A percentile compares a stretch with the other conserved stretches of the same genome.
Conservation (phyloP, 129 eudicot genomes). For the Flaveria trinervia region DNA sequence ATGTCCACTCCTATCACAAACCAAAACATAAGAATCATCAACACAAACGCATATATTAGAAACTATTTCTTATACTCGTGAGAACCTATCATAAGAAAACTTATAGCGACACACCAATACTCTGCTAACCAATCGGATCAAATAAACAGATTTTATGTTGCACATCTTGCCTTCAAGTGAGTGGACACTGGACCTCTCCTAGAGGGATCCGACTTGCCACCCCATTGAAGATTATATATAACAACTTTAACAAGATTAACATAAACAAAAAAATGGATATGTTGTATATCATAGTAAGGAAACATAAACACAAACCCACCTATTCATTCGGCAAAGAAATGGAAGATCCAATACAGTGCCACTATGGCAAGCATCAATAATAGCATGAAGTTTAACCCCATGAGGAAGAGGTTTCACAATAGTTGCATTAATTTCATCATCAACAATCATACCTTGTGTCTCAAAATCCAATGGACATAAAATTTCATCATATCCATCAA, state of each 20-base stretch:
- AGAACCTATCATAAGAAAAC: not conserved
- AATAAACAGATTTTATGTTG: not conserved
- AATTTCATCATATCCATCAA: slow-evolving; percentile 67
- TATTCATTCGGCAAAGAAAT: slow-evolving; percentile 43
- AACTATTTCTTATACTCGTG: not conserved
- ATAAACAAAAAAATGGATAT: not conserved
- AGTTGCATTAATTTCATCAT: slow-evolving; percentile 61
- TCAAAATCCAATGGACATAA: slow-evolving; percentile 60
- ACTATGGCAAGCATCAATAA: slow-evolving; percentile 67
- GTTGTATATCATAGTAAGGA: not conserved
- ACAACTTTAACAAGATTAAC: not conserved
- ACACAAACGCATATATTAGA: not conserved
- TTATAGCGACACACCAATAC: not conserved
- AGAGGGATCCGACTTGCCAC: not conserved
- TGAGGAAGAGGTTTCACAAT: slow-evolving; percentile 60
- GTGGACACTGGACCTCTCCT: not conserved
- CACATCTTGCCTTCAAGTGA: not conserved
- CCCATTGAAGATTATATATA: not conserved
- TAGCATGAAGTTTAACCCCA: slow-evolving; percentile 72
- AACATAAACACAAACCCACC: not conserved
- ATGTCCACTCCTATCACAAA: slow-evolving; percentile 43
- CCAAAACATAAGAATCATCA: not conserved
- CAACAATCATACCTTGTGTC: slow-evolving; percentile 54
- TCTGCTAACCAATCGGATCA: not conserved
- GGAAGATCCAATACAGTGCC: slow-evolving; percentile 72